Conservation (phyloP, 805 yeast species). For the Candida coleopterorum region DNA sequence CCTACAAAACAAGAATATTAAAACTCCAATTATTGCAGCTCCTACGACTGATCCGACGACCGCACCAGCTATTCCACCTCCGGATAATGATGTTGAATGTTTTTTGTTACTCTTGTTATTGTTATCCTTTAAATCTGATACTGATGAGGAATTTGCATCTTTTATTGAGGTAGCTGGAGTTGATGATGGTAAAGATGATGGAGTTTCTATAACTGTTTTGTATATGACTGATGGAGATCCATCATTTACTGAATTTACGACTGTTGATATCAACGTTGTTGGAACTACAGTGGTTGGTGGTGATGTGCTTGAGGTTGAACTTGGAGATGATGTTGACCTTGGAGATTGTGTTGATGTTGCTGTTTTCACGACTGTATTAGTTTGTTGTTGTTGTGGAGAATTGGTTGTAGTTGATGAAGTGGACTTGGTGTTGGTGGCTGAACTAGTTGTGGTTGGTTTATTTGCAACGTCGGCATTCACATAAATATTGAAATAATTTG, state of each 20-base stretch:
- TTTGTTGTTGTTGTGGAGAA: constrained; percentile 3
- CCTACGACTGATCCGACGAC: constrained; percentile 41
- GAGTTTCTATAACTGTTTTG: constrained; percentile 8
- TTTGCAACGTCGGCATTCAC: constrained; percentile 17
- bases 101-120: neutral
- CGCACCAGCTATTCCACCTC: constrained; percentile 40
- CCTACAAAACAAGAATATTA: constrained; percentile 37
- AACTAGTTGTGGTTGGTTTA: constrained; percentile 7
- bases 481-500: constrained; percentile 28
- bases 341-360: constrained; percentile 12
- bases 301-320: constrained; percentile 12
- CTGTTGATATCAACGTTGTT: constrained; percentile 19
- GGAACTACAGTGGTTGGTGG: constrained; percentile 7
- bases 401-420: constrained; percentile 10
- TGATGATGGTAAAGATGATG: constrained; percentile 9
- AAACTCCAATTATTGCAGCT: constrained; percentile 29
- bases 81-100: constrained; percentile 21
- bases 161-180: constrained; percentile 13
- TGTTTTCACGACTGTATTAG: constrained; percentile 3
- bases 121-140: constrained; percentile 5
- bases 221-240: constrained; percentile 9
- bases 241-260: constrained; percentile 8
- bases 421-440: constrained; percentile 12
- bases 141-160: constrained; percentile 10
- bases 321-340: constrained; percentile 3